Base-by-base conservation (phyloP, 2,329 filamentous ascomycete genomes). In the Colletotrichum sp. region DNA sequence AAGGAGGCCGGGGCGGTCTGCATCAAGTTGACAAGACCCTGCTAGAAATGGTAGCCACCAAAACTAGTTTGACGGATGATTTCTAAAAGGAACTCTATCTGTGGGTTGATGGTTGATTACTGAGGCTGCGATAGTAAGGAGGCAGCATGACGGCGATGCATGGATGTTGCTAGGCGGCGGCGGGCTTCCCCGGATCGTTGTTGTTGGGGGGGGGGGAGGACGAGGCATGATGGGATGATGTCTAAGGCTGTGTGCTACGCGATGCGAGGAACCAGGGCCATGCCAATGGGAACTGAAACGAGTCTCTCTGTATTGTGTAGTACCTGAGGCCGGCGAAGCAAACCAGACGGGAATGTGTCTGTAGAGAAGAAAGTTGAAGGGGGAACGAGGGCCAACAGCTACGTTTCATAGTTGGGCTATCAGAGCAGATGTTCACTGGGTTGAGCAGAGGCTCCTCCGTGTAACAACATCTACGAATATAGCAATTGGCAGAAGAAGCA, bases 161-260 rank as follows among this genome's bases (percentile, higher is more conserved):
- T 73, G 73, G 73, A 58, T 75, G 48, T 69, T 75, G 73, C 73
- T 34, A 36, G 64, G 28, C 6, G 8, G 8, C 32, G 27, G 43
- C 43, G 43, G 65, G 65, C 43, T 32, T 56, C 65, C 65, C 65
- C 43, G 43, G 65, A 67, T 67, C 43, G 28, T 48, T 22, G 22
- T 22, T 22, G 22, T 22, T 22, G 22, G 6, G 15, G 61, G 61
- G 30, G 5, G 61, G 25, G 13, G 28, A 66, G 13, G 43, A 39
- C 36, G 43, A n/a, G 30, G n/a, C 30, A 64, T 64, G 32, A 64
- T 27, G 22, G 60, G 60, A 64, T 64, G 60, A 27, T 36, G 60
- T 36, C 32, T 25, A 39, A 15, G 60, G 30, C n/a, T 48, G 39
- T 48, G 39, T 9, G 28, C 32, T 36, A n/a, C 56, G 56, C 9